A percentile compares a stretch with the other conserved stretches of the same genome.
phyloP scores from a whole-genome alignment of 108 stramenopile species.

The Aureococcus anophagefferens region DNA sequence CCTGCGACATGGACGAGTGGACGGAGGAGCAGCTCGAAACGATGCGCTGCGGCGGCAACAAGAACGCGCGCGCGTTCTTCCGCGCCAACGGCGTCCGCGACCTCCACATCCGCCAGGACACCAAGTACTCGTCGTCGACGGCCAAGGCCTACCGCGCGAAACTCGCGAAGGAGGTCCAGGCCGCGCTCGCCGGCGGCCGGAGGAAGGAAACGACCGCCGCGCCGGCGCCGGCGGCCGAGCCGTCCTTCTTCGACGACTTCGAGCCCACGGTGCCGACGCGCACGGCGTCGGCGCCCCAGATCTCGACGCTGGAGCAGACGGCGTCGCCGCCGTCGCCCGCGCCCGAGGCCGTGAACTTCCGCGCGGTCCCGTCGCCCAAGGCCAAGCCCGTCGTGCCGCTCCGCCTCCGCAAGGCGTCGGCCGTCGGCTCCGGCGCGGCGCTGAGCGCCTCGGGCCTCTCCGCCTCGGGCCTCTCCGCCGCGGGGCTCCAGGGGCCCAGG shows the following conservation, averaged over 20 bases:
- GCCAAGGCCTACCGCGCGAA: conserved; percentile 29
- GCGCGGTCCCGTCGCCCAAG: no score
- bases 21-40: conserved; percentile 30
- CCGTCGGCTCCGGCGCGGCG: no score
- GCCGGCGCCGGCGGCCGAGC: no score
- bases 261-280: neutral
- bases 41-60: conserved; percentile 48
- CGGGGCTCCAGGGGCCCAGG: no score
- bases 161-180: conserved; percentile 17
- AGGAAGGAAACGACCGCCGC: no score
- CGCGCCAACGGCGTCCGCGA: conserved; percentile 39
- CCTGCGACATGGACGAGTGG: conserved; percentile 24
- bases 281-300: neutral
- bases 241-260: no score
- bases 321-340: no score
- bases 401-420: no score
- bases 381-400: no score
- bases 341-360: no score
- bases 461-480: neutral
- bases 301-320: neutral
- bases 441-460: neutral
- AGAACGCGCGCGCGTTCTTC: conserved; percentile 41
- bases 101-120: conserved; percentile 19
- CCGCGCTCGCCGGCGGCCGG: neutral
- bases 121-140: conserved; percentile 35